phyloP scores from a whole-genome alignment of 2,329 filamentous ascomycete species.

The Fusarium luffae region DNA sequence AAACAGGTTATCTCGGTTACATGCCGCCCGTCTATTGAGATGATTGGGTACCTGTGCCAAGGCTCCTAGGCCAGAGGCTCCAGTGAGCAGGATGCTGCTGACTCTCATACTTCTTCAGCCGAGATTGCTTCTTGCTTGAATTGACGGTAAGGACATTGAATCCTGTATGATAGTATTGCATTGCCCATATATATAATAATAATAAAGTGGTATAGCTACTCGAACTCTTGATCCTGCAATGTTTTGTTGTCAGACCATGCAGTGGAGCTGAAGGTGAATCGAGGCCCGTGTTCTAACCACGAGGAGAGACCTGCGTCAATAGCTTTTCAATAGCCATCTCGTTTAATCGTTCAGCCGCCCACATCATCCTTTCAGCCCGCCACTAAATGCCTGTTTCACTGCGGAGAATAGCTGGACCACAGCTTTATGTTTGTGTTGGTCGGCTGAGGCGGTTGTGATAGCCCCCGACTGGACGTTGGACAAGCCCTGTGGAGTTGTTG shows the following conservation, averaged over 20 bases:
- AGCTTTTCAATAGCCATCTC: background rate
- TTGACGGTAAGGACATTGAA: too few relatives aligned
- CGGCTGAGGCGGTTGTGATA: background rate
- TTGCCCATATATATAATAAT: too few relatives aligned
- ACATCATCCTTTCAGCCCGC: background rate
- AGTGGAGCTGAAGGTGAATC: background rate
- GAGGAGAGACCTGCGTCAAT: background rate
- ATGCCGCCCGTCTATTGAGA: too few relatives aligned
- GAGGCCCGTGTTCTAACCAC: background rate
- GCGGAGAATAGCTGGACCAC: background rate
- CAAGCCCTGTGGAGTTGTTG: background rate
- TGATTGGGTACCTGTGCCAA: too few relatives aligned
- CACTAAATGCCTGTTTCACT: background rate
- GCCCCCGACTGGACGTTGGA: background rate
- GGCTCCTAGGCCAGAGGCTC: too few relatives aligned
- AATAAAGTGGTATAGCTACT: too few relatives aligned
- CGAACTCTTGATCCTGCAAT: too few relatives aligned
- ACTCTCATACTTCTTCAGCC: too few relatives aligned
- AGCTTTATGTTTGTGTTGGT: background rate
- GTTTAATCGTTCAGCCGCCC: background rate
- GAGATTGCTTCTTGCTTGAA: too few relatives aligned
- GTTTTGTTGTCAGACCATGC: background rate
- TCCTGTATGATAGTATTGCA: too few relatives aligned
- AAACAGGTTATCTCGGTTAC: too few relatives aligned
- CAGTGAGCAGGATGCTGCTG: too few relatives aligned